phyloP scores from a whole-genome alignment of 225 moss, liverwort and hornwort species.

The Climacium dendroides region DNA sequence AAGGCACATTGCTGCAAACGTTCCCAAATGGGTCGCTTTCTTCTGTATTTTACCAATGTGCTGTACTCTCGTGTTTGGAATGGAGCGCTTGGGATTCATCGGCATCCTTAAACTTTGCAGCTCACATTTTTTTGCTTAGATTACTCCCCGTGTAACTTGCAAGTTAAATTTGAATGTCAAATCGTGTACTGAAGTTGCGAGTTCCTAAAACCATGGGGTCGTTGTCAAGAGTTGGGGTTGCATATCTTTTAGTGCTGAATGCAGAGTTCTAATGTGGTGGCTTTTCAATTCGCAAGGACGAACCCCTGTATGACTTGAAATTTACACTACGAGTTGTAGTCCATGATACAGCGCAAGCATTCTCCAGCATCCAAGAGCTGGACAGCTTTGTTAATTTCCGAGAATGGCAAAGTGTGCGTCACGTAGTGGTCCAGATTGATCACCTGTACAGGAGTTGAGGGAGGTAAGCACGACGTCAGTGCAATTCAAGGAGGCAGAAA shows the following conservation, averaged over 20 bases:
- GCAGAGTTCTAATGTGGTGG: not conserved
- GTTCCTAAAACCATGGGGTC: too few species aligned
- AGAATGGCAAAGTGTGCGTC: slow-evolving; percentile 35
- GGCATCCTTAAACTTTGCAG: not conserved
- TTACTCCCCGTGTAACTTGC: too few species aligned
- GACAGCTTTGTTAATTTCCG: slow-evolving; percentile 33
- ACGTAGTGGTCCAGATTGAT: slow-evolving; percentile 38
- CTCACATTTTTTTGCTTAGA: not conserved
- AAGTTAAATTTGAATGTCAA: not conserved
- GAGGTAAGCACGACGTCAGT: not conserved
- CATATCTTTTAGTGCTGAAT: not conserved
- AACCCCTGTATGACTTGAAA: not conserved
- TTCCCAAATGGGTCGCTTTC: not conserved
- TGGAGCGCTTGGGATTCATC: not conserved
- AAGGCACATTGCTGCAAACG: not conserved
- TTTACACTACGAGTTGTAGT: slow-evolving; percentile 2
- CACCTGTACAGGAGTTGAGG: not conserved
- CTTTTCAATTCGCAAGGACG: not conserved
- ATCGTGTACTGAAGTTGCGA: not conserved
- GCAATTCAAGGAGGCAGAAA: not conserved
- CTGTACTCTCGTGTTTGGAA: not conserved
- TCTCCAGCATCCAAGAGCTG: slow-evolving; percentile 28
- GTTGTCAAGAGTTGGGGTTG: not conserved
- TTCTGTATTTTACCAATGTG: not conserved
- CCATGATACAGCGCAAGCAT: slow-evolving; percentile 28